A percentile compares a stretch with the other conserved stretches of the same genome.
Evolutionary conservation across 805 yeast species (phyloP).

Genomic region (Starmerella floris): DNA sequence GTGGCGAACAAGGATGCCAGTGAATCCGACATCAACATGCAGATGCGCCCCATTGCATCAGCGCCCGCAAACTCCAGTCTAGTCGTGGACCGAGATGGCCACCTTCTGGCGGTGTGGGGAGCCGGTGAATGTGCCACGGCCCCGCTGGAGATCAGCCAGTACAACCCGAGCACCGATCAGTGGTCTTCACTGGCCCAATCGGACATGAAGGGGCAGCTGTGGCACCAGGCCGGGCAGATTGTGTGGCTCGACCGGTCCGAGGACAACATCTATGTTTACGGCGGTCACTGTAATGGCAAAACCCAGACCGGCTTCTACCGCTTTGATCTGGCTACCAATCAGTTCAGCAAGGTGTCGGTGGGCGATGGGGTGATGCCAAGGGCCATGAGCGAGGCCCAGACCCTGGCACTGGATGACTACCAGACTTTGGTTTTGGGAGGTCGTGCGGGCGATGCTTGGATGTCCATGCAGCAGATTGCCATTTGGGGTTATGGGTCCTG

Average conservation of each 20-base stretch:
- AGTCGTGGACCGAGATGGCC: slow-evolving; percentile 20
- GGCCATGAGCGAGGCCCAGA: slow-evolving; percentile 19
- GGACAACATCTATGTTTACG: slow-evolving; percentile 23
- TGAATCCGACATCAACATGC: slow-evolving; percentile 3
- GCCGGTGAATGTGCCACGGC: slow-evolving; percentile 15
- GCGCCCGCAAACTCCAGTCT: slow-evolving; percentile 24
- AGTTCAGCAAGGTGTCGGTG: slow-evolving; percentile 11
- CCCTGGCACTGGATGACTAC: slow-evolving; percentile 14
- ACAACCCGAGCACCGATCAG: slow-evolving; percentile 11
- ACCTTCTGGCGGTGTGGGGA: slow-evolving; percentile 23
- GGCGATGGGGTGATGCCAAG: slow-evolving; percentile 19
- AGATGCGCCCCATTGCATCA: slow-evolving; percentile 18
- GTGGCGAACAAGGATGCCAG: slow-evolving; percentile 3
- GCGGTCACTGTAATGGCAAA: slow-evolving; percentile 23
- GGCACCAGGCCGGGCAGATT: slow-evolving; percentile 20
- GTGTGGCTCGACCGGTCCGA: slow-evolving; percentile 21
- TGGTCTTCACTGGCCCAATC: slow-evolving; percentile 22
- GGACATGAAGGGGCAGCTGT: slow-evolving; percentile 9
- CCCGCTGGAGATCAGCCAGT: slow-evolving; percentile 21
- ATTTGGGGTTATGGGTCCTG: slow-evolving; percentile 58
- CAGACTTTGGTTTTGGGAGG: slow-evolving; percentile 46
- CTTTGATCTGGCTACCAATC: slow-evolving; percentile 15
- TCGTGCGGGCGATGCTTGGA: slow-evolving; percentile 48
- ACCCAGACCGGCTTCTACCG: slow-evolving; percentile 19
- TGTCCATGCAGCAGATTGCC: slow-evolving; percentile 59